Evolutionary conservation across 306 rosid species (phyloP).

Genomic region (Begonia peltatifolia): DNA sequence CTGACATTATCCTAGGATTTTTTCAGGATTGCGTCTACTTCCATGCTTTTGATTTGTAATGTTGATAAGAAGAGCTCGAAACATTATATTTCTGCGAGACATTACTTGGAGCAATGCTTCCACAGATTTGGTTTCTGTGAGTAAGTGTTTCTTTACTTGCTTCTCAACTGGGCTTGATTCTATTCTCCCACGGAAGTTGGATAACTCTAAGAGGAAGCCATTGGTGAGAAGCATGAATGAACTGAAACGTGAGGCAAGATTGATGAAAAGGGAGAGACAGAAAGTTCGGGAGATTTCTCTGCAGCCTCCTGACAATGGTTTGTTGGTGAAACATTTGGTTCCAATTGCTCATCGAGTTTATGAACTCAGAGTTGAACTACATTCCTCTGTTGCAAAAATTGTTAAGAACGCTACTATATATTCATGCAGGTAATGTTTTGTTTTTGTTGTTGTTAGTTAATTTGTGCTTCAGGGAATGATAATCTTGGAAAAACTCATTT

Average conservation of each 20-base stretch:
- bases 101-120: slow-evolving; percentile 10
- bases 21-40: no score
- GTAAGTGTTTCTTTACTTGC: slow-evolving; percentile 7
- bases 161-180: slow-evolving; percentile 18
- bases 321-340: slow-evolving; percentile 36
- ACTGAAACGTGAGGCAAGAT: slow-evolving; percentile 46
- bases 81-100: slow-evolving; percentile 11
- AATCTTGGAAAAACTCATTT: no score
- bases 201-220: slow-evolving; percentile 49
- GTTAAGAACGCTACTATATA: slow-evolving; percentile 23
- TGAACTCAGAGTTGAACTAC: slow-evolving; percentile 39
- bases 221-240: slow-evolving; percentile 31
- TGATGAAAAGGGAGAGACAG: slow-evolving; percentile 37
- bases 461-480: no score
- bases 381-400: slow-evolving; percentile 32
- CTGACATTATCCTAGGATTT: no score
- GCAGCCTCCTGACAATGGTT: slow-evolving; percentile 49
- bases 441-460: no score
- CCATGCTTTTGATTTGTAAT: slow-evolving; percentile 7
- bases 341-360: slow-evolving; percentile 39
- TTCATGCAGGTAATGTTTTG: slow-evolving; percentile 33
- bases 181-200: slow-evolving; percentile 25
- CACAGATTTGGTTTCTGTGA: background rate
- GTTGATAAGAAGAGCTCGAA: slow-evolving; percentile 23
- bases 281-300: slow-evolving; percentile 26